phyloP scores from a whole-genome alignment of 2,329 filamentous ascomycete species.

The Raffaelea albimanens region DNA sequence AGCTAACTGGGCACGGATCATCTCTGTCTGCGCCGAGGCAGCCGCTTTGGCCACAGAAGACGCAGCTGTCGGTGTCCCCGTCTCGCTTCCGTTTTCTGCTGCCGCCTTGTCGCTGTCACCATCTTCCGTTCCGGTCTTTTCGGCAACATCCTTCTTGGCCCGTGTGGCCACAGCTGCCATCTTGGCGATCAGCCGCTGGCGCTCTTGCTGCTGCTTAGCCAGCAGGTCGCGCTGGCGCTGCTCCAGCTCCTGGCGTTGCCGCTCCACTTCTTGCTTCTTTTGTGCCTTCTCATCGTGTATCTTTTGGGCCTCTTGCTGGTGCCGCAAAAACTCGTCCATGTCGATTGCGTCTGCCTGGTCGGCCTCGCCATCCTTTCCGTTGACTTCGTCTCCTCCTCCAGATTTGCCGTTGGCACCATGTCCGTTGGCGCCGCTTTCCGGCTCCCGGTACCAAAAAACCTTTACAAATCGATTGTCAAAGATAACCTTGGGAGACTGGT shows the following conservation, averaged over 20 bases:
- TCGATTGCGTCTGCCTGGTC: constrained; percentile 38
- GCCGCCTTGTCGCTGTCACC: background rate
- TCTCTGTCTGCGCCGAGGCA: constrained; percentile 42
- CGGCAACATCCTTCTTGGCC: background rate
- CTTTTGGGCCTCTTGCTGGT: constrained; percentile 64
- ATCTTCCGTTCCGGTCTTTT: background rate
- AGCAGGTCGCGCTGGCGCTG: constrained; percentile 52
- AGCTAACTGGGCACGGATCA: constrained; percentile 61
- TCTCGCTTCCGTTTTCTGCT: background rate
- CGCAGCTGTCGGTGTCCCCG: too few relatives aligned
- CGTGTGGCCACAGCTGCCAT: constrained; percentile 34
- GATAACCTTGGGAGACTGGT: constrained; percentile 67
- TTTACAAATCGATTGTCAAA: constrained; percentile 84
- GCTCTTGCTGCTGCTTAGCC: constrained; percentile 56
- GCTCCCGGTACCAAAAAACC: constrained; percentile 65
- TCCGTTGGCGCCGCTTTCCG: constrained; percentile 14
- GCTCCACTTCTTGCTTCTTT: constrained; percentile 54
- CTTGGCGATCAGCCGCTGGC: constrained; percentile 49
- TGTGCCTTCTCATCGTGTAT: constrained; percentile 55
- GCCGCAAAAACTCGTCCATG: constrained; percentile 56
- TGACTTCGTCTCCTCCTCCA: background rate
- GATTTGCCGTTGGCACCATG: constrained; percentile 1
- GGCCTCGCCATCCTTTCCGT: constrained; percentile 8
- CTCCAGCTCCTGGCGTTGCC: constrained; percentile 51
- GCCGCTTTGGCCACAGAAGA: constrained; percentile 2